Conservation (phyloP, 2,329 filamentous ascomycete species). For the Bipolaris sorokiniana region DNA sequence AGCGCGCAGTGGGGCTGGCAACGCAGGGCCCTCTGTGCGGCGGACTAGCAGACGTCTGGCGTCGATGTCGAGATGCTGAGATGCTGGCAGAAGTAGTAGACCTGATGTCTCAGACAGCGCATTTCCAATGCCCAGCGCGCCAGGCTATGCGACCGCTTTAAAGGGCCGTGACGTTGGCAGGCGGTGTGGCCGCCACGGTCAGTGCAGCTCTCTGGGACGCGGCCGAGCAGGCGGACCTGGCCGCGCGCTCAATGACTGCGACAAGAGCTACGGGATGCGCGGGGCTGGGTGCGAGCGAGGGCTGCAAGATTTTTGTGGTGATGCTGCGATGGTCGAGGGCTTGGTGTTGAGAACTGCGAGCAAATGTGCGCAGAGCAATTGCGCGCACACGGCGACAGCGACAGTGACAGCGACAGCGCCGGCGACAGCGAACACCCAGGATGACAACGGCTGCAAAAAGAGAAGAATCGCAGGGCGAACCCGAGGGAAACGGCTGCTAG, state of each 20-base stretch:
- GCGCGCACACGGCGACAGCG: slow-evolving; percentile 17
- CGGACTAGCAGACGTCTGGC: slow-evolving; percentile 46
- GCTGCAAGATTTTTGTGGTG: not conserved
- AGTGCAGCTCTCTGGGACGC: slow-evolving; percentile 44
- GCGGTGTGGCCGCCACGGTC: slow-evolving; percentile 48
- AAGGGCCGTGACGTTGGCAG: slow-evolving; percentile 43
- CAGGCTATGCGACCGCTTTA: slow-evolving; percentile 43
- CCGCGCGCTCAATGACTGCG: slow-evolving; percentile 16
- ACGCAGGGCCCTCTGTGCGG: slow-evolving; percentile 37
- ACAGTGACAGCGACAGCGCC: slow-evolving; percentile 1
- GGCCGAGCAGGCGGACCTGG: slow-evolving; percentile 37
- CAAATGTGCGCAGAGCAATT: slow-evolving; percentile 29
- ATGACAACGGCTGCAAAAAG: slow-evolving; percentile 19
- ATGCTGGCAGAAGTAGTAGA: slow-evolving; percentile 38
- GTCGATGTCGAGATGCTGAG: slow-evolving; percentile 37
- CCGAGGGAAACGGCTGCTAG: slow-evolving; percentile 35
- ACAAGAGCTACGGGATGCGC: slow-evolving; percentile 12
- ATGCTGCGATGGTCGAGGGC: slow-evolving; percentile 22
- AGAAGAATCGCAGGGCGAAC: slow-evolving; percentile 37
- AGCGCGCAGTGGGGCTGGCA: slow-evolving; percentile 38
- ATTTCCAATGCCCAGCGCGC: slow-evolving; percentile 38
- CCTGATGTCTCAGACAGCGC: slow-evolving; percentile 45
- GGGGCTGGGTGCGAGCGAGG: not conserved
- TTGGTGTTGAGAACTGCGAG: slow-evolving; percentile 32
- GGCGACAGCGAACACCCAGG: not conserved